A percentile compares a stretch with the other conserved stretches of the same genome.
phyloP scores from a whole-genome alignment of 352 stramenopile species.

The Pythium phragmitis region DNA sequence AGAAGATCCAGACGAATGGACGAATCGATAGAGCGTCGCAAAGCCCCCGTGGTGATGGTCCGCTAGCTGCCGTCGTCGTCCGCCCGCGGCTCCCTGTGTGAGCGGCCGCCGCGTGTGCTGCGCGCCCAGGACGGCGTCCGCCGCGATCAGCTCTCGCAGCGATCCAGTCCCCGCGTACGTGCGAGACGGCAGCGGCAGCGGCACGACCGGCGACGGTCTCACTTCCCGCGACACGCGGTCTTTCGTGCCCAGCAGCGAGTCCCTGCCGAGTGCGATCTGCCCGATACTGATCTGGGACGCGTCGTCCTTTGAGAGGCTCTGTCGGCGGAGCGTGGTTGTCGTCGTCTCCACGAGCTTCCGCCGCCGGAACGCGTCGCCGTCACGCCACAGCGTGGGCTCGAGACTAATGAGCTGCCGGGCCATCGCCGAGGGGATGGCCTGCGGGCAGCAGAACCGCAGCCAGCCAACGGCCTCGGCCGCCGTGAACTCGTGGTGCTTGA shows the following conservation, averaged over 20 bases:
- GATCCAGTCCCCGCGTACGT: not conserved
- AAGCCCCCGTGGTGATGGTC: constrained; percentile 36
- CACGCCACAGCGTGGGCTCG: constrained; percentile 72
- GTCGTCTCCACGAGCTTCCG: not conserved
- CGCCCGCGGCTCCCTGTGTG: constrained; percentile 24
- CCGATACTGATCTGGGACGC: constrained; percentile 57
- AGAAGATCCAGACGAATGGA: constrained; percentile 32
- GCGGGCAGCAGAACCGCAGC: constrained; percentile 93
- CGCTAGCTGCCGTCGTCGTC: constrained; percentile 27
- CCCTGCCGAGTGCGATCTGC: constrained; percentile 52
- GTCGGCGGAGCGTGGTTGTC: not conserved
- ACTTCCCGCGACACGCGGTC: constrained; percentile 21
- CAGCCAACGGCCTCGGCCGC: constrained; percentile 94
- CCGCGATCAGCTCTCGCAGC: constrained; percentile 19
- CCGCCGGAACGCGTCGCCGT: constrained; percentile 46
- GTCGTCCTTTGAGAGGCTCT: constrained; percentile 8
- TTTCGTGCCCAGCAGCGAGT: constrained; percentile 56
- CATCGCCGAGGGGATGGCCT: constrained; percentile 79
- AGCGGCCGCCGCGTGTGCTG: constrained; percentile 18
- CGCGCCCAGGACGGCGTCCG: constrained; percentile 16
- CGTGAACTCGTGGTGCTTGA: constrained; percentile 97
- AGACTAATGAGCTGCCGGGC: constrained; percentile 91
- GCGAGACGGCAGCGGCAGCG: not conserved
- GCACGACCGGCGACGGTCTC: constrained; percentile 5
- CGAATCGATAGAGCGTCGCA: constrained; percentile 68